Evolutionary conservation across 2,329 filamentous ascomycete genomes (phyloP), one percentile per base, ranked within the genome.

Genomic region (Helotiales sp.): DNA sequence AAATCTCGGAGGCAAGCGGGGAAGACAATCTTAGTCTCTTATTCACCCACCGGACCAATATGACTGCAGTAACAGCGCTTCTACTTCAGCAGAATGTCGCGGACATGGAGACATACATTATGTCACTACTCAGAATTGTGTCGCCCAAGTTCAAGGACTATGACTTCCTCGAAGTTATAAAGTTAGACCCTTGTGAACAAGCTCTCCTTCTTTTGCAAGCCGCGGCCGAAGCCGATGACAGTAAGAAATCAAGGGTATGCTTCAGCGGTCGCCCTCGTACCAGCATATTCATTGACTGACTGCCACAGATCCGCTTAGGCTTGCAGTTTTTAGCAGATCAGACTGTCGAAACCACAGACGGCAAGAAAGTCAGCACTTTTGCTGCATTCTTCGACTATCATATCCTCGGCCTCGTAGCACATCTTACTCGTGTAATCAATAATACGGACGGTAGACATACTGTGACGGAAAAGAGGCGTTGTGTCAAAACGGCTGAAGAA

Each of bases 361-460:
- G 60, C 3, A 65, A 60, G 25, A 82, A 79, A 63, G 81, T 79
- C 57, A 84, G 88, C 58, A 74, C 83, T 1, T 78, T 96, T 24
- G 87, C 86, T 1, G 78, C 82, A 0, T 98, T 96, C 70, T 82
- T 98, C 40, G 87, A 96, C 61, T 82, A 84, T 29, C 88, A 97
- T 71, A 86, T 96, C 31, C 81, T 99, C 6, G 93, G 92, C 5
- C 85, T 98, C 54, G 92, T 97, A 74, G 87, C 91, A 6, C 83
- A 88, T 33, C 86, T 98, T 63, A 91, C 90, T 0, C 87, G 93
- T 54, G 77, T 83, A 9, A 86, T 97, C 58, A 95, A 93, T 66
- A 88, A 91, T 69, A 80, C 74, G 15, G 74, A 31, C 76, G 78
- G 79, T 19, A 79, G 81, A 57, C 82, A 84, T 55, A 82, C 74